These are phyloP conservation scores for Mariannaea elegans DNA, from an alignment of 2,329 filamentous ascomycete genomes.

Conservation along the genomic window DNA sequence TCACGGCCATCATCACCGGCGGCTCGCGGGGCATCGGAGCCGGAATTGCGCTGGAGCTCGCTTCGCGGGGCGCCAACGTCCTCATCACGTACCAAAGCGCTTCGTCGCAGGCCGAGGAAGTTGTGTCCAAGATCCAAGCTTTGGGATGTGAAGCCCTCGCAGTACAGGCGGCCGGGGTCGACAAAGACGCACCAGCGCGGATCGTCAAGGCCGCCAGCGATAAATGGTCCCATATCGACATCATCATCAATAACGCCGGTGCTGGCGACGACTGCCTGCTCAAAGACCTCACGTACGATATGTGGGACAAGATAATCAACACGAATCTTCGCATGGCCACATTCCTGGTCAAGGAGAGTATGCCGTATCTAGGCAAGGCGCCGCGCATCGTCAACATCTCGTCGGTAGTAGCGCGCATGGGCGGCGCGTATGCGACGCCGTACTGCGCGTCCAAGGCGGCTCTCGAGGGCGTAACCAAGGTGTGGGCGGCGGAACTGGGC, in stretches of 20 bases:
- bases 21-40: no score
- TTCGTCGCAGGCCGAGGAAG: no score
- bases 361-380: constrained; percentile 33
- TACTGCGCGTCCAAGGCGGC: background rate
- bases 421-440: constrained; percentile 12
- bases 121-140: no score
- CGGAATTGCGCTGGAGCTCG: no score
- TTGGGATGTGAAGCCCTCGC: no score
- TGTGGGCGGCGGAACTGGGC: constrained; percentile 61
- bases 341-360: constrained; percentile 40
- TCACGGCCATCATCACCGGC: no score
- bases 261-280: constrained; percentile 3
- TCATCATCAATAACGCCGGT: constrained; percentile 19
- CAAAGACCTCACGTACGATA: background rate
- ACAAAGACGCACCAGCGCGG: no score
- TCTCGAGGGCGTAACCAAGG: constrained; percentile 56
- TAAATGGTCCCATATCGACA: no score
- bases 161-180: no score
- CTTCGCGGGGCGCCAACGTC: no score
- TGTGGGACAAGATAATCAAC: constrained; percentile 6
- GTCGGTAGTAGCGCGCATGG: constrained; percentile 35
- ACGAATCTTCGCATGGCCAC: constrained; percentile 20
- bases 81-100: no score
- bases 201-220: no score
- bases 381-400: constrained; percentile 42